Evolutionary conservation across 2,329 filamentous ascomycete genomes (phyloP), one percentile per base, ranked within the genome.

Genomic region (Rutstroemia sp.): DNA sequence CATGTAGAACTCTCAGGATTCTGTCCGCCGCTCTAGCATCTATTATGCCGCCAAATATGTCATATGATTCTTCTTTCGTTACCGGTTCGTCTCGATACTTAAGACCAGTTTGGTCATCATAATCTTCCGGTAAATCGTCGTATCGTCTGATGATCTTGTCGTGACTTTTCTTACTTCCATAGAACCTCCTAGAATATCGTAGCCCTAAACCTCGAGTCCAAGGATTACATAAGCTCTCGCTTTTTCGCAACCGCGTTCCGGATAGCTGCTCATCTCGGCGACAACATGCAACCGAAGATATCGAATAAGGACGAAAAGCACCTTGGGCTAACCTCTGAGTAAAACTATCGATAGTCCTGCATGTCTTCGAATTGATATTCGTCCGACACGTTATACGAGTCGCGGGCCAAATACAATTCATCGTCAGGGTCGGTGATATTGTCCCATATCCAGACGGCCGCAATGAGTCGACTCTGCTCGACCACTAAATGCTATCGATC

Each of bases 1-100:
- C 83, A 65, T 87, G 83, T 12, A 86, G 69, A 50, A 86, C 79
- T 52, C 74, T 73, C 50, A 86, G 69, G 45, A 86, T 68, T 46
- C 70, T 71, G 65, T 85, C 85, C 19, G 77, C 83, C 5, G 68
- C 64, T 3, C 64, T 61, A 0, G 73, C 66, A 58, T 72, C 69
- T 47, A 83, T 71, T 12, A 71, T 70, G 5, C 73, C 64, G 1
- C 80, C 79, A 58, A 86, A 84, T 39, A 84, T 72, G 9, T 61
- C 58, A 16, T 71, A 63, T 5, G 76, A 72, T 63, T 84, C 78
- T 8, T 67, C 65, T 17, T 75, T 69, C 2, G 72, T 72, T 19
- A 86, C 70, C n/a, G 81, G 77, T 3, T 71, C 68, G 5, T 67
- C 69, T 47, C 76, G 69, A 60, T 85, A 86, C 0, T 72, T 68